A percentile compares a stretch with the other conserved stretches of the same genome.
Conservation (phyloP, 306 rosid species). For the Carpinus fangiana region DNA sequence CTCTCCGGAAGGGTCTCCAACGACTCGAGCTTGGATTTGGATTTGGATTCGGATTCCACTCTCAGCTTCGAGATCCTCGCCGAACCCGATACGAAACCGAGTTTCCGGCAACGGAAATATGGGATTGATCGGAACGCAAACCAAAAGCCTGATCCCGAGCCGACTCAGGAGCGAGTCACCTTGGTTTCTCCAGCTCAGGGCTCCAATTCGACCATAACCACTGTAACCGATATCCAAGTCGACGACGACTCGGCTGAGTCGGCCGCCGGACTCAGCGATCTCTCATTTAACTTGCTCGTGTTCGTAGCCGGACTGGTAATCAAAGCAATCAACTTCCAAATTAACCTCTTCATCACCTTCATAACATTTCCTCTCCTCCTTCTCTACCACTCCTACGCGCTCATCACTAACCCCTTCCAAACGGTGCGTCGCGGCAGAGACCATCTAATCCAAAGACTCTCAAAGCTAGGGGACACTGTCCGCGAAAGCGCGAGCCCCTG, state of each 20-base stretch:
- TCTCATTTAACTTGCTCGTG: slow-evolving; percentile 44
- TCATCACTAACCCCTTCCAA: slow-evolving; percentile 60
- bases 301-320: slow-evolving; percentile 48
- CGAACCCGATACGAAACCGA: slow-evolving; percentile 15
- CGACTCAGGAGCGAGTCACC: slow-evolving; percentile 18
- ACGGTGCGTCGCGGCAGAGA: slow-evolving; percentile 38
- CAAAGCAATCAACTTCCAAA: slow-evolving; percentile 55
- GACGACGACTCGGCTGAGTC: slow-evolving; percentile 37
- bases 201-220: slow-evolving; percentile 44
- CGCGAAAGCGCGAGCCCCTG: slow-evolving; percentile 30
- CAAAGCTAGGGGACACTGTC: slow-evolving; percentile 21
- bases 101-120: slow-evolving; percentile 20
- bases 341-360: slow-evolving; percentile 46
- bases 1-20: slow-evolving; percentile 26
- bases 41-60: slow-evolving; percentile 16
- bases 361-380: slow-evolving; percentile 49
- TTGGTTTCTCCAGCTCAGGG: slow-evolving; percentile 12
- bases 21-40: slow-evolving; percentile 6
- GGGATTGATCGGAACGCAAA: slow-evolving; percentile 23
- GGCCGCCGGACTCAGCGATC: slow-evolving; percentile 27
- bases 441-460: slow-evolving; percentile 24
- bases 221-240: slow-evolving; percentile 25
- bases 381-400: slow-evolving; percentile 36
- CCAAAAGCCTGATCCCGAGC: slow-evolving; percentile 24
- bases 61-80: slow-evolving; percentile 24